Evolutionary conservation across 139 green algal genomes (phyloP), one percentile per base, ranked within the genome.

Genomic region (Chlamydomonas applanata): DNA sequence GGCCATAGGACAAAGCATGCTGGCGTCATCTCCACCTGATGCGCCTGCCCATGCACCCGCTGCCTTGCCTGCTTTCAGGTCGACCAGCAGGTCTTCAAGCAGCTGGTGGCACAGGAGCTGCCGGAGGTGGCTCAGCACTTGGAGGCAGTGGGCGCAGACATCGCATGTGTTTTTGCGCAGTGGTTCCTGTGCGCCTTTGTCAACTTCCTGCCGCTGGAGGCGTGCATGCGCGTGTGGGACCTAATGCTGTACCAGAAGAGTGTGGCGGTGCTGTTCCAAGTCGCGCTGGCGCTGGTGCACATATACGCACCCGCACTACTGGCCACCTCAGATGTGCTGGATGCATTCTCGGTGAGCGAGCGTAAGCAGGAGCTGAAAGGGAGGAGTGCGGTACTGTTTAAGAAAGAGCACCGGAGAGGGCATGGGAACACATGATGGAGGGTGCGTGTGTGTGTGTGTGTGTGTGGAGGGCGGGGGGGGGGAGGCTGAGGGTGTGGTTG

Each of bases 171-270:
- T 32, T 85, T 82, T 60, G 71, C 69, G 17, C 75, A 85, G 75
- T 79, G 74, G 74, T 97, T 97, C 81, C 86, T 98, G 25, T 93
- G 86, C 78, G 60, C 89, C 25, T 98, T 96, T 83, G 86, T 98
- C 65, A 97, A 96, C 77, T 85, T 80, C 46, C 82, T 98, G 62
- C 94, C 94, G 0, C 88, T 93, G 75, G 93, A 97, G 79, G 89
- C 76, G 29, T 90, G 84, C 77, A 80, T 97, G 78, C 83, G 92
- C 0, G 87, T 89, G 27, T 94, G 86, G 89, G 89, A 94, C 79
- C 19, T 85, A 16, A 36, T 91, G 24, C 80, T 93, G 59, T 89
- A 83, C 74, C 57, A 90, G 57, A 67, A 77, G 30, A 82, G 63
- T 27, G 57, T 71, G 30, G 74, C 73, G 11, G 74, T 86, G 68